Conservation (phyloP, 352 stramenopile genomes). For the Pythium grandisporangium region DNA sequence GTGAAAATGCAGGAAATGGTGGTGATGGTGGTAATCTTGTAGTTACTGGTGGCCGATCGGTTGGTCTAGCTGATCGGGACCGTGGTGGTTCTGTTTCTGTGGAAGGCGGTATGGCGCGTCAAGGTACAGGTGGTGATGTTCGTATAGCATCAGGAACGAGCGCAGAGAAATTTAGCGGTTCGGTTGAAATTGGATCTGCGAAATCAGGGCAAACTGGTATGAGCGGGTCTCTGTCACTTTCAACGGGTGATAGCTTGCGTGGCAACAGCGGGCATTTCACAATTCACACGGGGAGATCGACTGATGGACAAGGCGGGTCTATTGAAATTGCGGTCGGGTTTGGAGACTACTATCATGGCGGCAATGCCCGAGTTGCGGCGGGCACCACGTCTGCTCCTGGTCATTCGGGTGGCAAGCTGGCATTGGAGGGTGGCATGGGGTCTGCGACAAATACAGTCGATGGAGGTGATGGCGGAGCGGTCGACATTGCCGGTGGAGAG, state of each 20-base stretch:
- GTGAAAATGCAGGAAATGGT: slow-evolving; percentile 62
- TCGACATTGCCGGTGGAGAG: slow-evolving; percentile 80
- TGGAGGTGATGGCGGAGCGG: slow-evolving; percentile 84
- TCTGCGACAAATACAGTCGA: slow-evolving; percentile 77
- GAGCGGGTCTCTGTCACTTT: slow-evolving; percentile 43
- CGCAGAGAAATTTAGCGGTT: slow-evolving; percentile 34
- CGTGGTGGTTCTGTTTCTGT: slow-evolving; percentile 34
- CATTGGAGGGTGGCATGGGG: slow-evolving; percentile 32
- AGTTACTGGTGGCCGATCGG: slow-evolving; percentile 36
- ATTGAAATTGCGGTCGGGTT: slow-evolving; percentile 46
- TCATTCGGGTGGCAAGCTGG: slow-evolving; percentile 38
- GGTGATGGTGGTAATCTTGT: slow-evolving; percentile 49
- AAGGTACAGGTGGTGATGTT: slow-evolving; percentile 40
- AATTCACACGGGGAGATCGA: slow-evolving; percentile 33
- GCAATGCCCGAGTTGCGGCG: slow-evolving; percentile 43
- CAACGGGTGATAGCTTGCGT: slow-evolving; percentile 12
- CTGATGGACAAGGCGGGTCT: slow-evolving; percentile 45
- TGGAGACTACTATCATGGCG: slow-evolving; percentile 48
- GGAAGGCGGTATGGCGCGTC: slow-evolving; percentile 33
- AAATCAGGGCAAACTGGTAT: slow-evolving; percentile 35
- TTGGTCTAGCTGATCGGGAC: slow-evolving; percentile 45
- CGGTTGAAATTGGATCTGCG: slow-evolving; percentile 36
- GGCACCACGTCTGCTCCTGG: slow-evolving; percentile 47
- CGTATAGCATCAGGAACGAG: slow-evolving; percentile 39
- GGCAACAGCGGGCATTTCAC: slow-evolving; percentile 27